phyloP scores from a whole-genome alignment of 805 yeast genomes.

The Torulaspora gathmanii region DNA sequence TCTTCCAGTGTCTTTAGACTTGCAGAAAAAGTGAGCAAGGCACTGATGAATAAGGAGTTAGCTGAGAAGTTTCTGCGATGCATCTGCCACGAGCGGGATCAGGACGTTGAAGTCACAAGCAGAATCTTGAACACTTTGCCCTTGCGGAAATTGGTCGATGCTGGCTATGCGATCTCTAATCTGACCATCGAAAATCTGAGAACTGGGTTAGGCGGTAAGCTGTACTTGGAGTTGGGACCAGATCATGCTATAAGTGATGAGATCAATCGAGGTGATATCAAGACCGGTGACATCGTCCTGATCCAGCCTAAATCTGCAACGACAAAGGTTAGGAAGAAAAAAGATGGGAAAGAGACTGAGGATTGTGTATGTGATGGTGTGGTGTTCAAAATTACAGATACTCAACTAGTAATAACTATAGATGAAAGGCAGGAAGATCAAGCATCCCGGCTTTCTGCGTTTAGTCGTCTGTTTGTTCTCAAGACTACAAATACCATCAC shows the following conservation, averaged over 20 bases:
- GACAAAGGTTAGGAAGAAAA: constrained; percentile 20
- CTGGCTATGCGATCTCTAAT: constrained; percentile 74
- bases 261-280: constrained; percentile 48
- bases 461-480: constrained; percentile 35
- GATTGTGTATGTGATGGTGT: constrained; percentile 53
- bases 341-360: constrained; percentile 19
- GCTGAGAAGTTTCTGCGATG: constrained; percentile 40
- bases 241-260: constrained; percentile 37
- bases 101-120: constrained; percentile 48
- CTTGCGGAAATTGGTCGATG: constrained; percentile 59
- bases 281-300: constrained; percentile 74
- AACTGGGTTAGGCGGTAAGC: constrained; percentile 72
- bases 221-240: constrained; percentile 58
- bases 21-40: not conserved
- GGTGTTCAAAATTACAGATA: constrained; percentile 49
- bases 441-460: constrained; percentile 40
- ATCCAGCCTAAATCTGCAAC: constrained; percentile 37
- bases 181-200: constrained; percentile 54
- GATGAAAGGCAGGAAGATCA: constrained; percentile 54
- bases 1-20: not conserved
- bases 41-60: constrained; percentile 30
- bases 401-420: constrained; percentile 52
- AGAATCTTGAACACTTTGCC: constrained; percentile 45
- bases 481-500: constrained; percentile 60
- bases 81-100: constrained; percentile 45